Conservation (phyloP, 371 early-diverging fungal genomes). For the Parasitella parasitica region DNA sequence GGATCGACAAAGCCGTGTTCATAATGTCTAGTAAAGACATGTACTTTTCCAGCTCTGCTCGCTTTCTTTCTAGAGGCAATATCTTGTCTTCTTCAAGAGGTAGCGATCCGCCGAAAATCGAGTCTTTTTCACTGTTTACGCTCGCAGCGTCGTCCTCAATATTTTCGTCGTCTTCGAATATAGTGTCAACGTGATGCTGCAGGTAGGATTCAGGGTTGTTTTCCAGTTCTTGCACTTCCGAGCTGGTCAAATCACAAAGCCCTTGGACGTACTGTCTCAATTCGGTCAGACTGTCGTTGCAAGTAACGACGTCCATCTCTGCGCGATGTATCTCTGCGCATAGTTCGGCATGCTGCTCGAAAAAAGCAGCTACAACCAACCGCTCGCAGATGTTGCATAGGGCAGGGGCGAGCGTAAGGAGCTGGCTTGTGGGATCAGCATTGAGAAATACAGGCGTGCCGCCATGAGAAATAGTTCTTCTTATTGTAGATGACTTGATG, state of each 20-base stretch:
- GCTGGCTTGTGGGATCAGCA: background rate
- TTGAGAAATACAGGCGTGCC: background rate
- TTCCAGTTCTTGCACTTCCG: constrained; percentile 13
- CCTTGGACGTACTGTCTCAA: constrained; percentile 54
- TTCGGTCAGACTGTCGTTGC: constrained; percentile 74
- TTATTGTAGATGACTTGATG: background rate
- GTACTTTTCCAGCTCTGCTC: constrained; percentile 27
- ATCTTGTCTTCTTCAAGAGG: constrained; percentile 20
- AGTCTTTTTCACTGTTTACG: background rate
- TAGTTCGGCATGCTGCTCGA: constrained; percentile 73
- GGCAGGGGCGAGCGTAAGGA: constrained; percentile 36
- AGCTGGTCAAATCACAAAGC: constrained; percentile 47
- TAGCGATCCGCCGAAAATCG: constrained; percentile 12
- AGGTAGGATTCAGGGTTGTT: background rate
- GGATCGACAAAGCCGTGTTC: constrained; percentile 41
- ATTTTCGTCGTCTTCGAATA: background rate
- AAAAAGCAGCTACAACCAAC: constrained; percentile 68
- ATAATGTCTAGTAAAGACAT: constrained; percentile 22
- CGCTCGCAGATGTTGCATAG: constrained; percentile 85
- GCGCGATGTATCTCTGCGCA: constrained; percentile 80
- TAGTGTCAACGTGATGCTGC: background rate
- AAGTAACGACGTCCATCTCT: constrained; percentile 72
- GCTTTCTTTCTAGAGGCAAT: constrained; percentile 16
- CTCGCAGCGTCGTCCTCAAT: background rate
- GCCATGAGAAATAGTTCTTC: constrained; percentile 19